Conservation (phyloP, 169 alveolate genomes). For the Babesia divergens region DNA sequence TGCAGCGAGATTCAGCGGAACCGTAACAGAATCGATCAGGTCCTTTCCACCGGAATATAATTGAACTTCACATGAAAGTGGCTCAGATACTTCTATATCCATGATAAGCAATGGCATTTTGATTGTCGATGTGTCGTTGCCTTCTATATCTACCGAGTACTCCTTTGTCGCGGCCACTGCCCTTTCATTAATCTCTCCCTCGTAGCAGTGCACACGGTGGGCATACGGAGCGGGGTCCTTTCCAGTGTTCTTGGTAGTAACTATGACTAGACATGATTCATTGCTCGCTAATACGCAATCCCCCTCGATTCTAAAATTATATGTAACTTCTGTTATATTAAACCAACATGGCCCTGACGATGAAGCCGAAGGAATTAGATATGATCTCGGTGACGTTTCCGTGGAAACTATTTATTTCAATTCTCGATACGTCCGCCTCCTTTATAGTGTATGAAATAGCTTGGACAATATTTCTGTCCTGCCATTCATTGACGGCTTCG, state of each 20-base stretch:
- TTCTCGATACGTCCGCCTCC: constrained; percentile 24
- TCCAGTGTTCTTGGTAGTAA: constrained; percentile 47
- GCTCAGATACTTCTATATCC: neutral
- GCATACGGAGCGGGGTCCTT: constrained; percentile 9
- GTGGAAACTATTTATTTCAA: constrained; percentile 38
- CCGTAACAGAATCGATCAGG: neutral
- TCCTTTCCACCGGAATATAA: constrained; percentile 5
- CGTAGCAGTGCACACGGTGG: constrained; percentile 29
- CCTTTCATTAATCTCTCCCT: neutral
- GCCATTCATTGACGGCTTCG: neutral
- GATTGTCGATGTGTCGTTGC: neutral
- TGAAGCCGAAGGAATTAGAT: constrained; percentile 53
- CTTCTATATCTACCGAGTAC: neutral
- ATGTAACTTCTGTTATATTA: neutral
- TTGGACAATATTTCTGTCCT: constrained; percentile 16
- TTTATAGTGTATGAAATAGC: constrained; percentile 16
- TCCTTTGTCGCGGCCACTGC: constrained; percentile 3
- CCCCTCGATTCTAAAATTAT: constrained; percentile 5
- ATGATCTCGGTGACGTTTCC: constrained; percentile 49
- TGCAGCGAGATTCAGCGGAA: neutral
- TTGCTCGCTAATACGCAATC: constrained; percentile 19
- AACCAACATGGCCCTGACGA: constrained; percentile 43
- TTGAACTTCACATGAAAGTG: constrained; percentile 2
- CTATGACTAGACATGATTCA: neutral
- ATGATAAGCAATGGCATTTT: constrained; percentile 14